phyloP scores from a whole-genome alignment of 192 early-diverging fungal genomes.

The Entomortierella chlamydospora region DNA sequence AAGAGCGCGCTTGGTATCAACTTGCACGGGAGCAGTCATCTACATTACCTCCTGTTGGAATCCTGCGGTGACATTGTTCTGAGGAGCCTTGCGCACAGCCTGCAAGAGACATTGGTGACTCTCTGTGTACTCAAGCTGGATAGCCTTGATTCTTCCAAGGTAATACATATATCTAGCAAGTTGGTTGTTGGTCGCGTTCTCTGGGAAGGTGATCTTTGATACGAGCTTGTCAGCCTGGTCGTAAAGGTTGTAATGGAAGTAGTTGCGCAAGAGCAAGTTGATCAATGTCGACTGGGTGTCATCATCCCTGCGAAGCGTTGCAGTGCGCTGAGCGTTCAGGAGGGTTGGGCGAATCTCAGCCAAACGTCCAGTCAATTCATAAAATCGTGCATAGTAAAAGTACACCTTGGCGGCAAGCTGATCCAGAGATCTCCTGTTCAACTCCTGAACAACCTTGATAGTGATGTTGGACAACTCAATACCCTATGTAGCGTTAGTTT shows the following conservation, averaged over 20 bases:
- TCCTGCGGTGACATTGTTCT: slow-evolving; percentile 86
- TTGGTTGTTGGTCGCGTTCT: slow-evolving; percentile 92
- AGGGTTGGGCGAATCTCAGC: slow-evolving; percentile 83
- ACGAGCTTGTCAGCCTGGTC: slow-evolving; percentile 98
- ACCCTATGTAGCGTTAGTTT: slow-evolving; percentile 63
- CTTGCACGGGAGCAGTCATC: no score
- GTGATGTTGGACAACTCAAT: slow-evolving; percentile 73
- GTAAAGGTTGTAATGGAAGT: slow-evolving; percentile 94
- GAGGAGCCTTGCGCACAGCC: slow-evolving; percentile 96
- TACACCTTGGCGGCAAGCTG: slow-evolving; percentile 89
- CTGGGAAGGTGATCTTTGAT: slow-evolving; percentile 91
- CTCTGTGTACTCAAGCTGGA: slow-evolving; percentile 96
- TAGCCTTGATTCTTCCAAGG: slow-evolving; percentile 95
- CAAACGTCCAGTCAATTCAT: slow-evolving; percentile 78
- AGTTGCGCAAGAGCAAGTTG: slow-evolving; percentile 92
- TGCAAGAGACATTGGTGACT: slow-evolving; percentile 90
- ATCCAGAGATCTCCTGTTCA: slow-evolving; percentile 93
- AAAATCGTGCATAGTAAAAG: slow-evolving; percentile 95
- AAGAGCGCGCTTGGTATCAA: no score
- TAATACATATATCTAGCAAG: slow-evolving; percentile 97
- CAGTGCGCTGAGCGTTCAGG: slow-evolving; percentile 88
- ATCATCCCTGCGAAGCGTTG: slow-evolving; percentile 90
- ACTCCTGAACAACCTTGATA: slow-evolving; percentile 68
- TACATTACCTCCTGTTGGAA: slow-evolving; percentile 89
- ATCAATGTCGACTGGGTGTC: slow-evolving; percentile 87